Conservation (phyloP, 2,329 filamentous ascomycete genomes). For the Lachnum nothofagi region DNA sequence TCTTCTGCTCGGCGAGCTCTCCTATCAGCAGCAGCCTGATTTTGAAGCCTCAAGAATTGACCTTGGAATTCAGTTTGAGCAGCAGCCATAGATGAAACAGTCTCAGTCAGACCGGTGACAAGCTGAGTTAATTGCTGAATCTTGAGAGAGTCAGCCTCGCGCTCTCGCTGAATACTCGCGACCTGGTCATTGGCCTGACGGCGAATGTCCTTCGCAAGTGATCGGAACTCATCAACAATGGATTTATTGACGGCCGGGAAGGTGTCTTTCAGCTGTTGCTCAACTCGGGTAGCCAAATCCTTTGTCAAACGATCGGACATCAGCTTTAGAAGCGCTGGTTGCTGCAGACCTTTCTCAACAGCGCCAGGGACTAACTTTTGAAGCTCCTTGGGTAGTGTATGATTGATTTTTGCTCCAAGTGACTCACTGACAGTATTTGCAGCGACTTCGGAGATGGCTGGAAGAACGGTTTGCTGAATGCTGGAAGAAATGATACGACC, state of each 20-base stretch:
- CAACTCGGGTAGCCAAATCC: slow-evolving; percentile 61
- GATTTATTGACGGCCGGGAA: slow-evolving; percentile 61
- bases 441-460: slow-evolving; percentile 64
- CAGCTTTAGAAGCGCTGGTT: slow-evolving; percentile 64
- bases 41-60: slow-evolving; percentile 54
- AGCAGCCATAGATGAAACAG: slow-evolving; percentile 63
- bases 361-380: slow-evolving; percentile 63
- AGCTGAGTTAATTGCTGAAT: slow-evolving; percentile 67
- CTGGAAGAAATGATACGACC: slow-evolving; percentile 54
- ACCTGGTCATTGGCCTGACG: slow-evolving; percentile 41
- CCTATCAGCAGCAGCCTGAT: slow-evolving; percentile 43
- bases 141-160: slow-evolving; percentile 46
- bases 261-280: slow-evolving; percentile 65
- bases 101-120: slow-evolving; percentile 62
- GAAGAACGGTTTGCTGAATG: slow-evolving; percentile 68
- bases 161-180: slow-evolving; percentile 27
- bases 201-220: slow-evolving; percentile 64
- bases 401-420: slow-evolving; percentile 58
- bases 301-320: slow-evolving; percentile 68
- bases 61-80: slow-evolving; percentile 66
- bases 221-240: slow-evolving; percentile 61
- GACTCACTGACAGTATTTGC: slow-evolving; percentile 66
- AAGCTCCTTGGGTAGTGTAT: slow-evolving; percentile 55
- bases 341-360: slow-evolving; percentile 64
- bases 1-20: slow-evolving; percentile 14